phyloP scores from a whole-genome alignment of 2,329 filamentous ascomycete genomes.

The Chaetomium olivaceum region DNA sequence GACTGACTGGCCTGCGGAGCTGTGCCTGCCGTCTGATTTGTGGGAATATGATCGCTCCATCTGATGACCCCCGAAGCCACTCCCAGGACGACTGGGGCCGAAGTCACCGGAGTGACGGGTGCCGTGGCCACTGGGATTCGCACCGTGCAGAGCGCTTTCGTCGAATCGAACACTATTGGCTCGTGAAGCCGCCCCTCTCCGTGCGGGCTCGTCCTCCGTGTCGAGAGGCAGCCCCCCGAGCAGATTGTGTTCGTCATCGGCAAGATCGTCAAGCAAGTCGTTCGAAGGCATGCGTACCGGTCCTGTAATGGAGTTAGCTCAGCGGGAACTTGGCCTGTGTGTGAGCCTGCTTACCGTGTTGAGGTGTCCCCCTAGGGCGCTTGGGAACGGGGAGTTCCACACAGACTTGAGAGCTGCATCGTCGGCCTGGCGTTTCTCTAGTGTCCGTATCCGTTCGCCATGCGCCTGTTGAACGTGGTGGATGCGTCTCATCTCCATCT shows the following conservation, averaged over 20 bases:
- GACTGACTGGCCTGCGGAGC: slow-evolving; percentile 81
- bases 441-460: slow-evolving; percentile 59
- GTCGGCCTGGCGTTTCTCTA: slow-evolving; percentile 68
- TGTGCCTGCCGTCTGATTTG: slow-evolving; percentile 93
- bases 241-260: slow-evolving; percentile 79
- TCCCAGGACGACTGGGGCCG: slow-evolving; percentile 72
- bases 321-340: slow-evolving; percentile 20
- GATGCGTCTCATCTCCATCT: slow-evolving; percentile 70
- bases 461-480: slow-evolving; percentile 64
- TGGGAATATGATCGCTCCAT: slow-evolving; percentile 89
- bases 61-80: slow-evolving; percentile 73
- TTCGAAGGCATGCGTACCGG: slow-evolving; percentile 76
- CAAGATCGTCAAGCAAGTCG: slow-evolving; percentile 67
- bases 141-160: slow-evolving; percentile 88
- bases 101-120: slow-evolving; percentile 84
- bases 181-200: slow-evolving; percentile 82
- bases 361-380: slow-evolving; percentile 76
- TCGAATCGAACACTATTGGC: slow-evolving; percentile 98
- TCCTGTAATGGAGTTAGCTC: slow-evolving; percentile 51
- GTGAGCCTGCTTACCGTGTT: slow-evolving; percentile 68
- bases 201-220: slow-evolving; percentile 80
- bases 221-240: slow-evolving; percentile 82
- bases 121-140: slow-evolving; percentile 74
- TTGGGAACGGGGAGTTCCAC: slow-evolving; percentile 94
- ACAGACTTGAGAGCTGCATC: slow-evolving; percentile 76